Evolutionary conservation across 2,329 filamentous ascomycete species (phyloP).

Genomic region (Drechslerella coelobrocha): DNA sequence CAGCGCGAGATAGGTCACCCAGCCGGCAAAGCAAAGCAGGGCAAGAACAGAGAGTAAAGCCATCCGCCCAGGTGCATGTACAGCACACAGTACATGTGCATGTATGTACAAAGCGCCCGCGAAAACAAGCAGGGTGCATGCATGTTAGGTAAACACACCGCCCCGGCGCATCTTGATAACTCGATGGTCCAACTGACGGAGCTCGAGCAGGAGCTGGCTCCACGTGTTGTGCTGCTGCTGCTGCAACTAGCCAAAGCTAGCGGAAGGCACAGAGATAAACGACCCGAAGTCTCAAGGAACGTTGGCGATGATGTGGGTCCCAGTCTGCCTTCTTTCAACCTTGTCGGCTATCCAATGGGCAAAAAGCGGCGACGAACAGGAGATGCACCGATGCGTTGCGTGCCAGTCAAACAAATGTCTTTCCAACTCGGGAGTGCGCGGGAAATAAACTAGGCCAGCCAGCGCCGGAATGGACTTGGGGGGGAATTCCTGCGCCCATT

Average conservation of each 20-base stretch:
- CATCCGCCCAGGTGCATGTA: neutral
- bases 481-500: neutral
- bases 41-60: conserved; percentile 3
- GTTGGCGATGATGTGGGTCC: neutral
- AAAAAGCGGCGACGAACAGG: conserved; percentile 24
- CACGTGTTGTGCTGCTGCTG: conserved; percentile 6
- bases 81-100: neutral
- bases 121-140: conserved; percentile 6
- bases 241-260: conserved; percentile 13
- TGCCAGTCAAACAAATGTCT: neutral
- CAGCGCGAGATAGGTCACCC: conserved; percentile 12
- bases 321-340: conserved; percentile 27
- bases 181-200: neutral
- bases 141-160: neutral
- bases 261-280: conserved; percentile 4
- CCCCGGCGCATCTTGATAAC: neutral
- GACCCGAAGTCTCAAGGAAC: conserved; percentile 5
- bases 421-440: neutral
- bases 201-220: conserved; percentile 3
- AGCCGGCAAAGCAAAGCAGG: conserved; percentile 1
- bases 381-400: conserved; percentile 25
- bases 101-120: neutral
- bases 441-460: conserved; percentile 7
- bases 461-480: neutral
- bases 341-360: conserved; percentile 27